Evolutionary conservation across 192 early-diverging fungal genomes (phyloP), one percentile per base, ranked within the genome.

Genomic region (Chytriomyces confervae): DNA sequence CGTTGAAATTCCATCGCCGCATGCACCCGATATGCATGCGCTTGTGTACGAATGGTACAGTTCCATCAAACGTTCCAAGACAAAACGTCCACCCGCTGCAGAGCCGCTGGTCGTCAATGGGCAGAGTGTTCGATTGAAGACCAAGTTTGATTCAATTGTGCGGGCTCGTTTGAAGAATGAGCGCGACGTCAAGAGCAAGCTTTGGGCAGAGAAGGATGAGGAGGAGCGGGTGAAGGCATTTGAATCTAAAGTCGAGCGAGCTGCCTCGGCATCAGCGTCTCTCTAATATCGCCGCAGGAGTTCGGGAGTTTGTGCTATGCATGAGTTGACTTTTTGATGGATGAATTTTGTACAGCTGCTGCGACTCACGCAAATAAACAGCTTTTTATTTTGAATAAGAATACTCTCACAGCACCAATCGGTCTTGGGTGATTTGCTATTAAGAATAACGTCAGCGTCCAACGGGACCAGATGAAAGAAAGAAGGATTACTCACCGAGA

Each of bases 1-100:
- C 50, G 92, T 93, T 68, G 97, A 99, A 87, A 87, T 99, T 45
- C 97, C 97, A 48, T 95, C 95, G 63, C 97, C 97, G 16, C 96
- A 90, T 82, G 93, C 95, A 46, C 95, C 96, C 60, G 92, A 92
- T 50, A 85, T 91, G 83, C 97, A 99, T 75, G 89, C 94, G 20
- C 86, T 99, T 73, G 94, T 93, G 65, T 96, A 92, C 83, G 94
- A 96, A 82, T 99, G 92, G 86, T 99, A 99, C 86, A 84, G 90
- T 43, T 84, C 88, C 71, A 84, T 80, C 46, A 78, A 81, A 20
- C 62, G 79, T 43, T 46, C 72, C 49, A 84, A 85, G 77, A 84
- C 73, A 16, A 69, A 71, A 69, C 77, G 78, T 11, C 49, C 63
- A 9, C 69, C 67, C 29, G 78, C 78, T 18, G 72, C 78, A 47